Conservation (phyloP, 2,329 filamentous ascomycete species). For the Penicillium sp. region DNA sequence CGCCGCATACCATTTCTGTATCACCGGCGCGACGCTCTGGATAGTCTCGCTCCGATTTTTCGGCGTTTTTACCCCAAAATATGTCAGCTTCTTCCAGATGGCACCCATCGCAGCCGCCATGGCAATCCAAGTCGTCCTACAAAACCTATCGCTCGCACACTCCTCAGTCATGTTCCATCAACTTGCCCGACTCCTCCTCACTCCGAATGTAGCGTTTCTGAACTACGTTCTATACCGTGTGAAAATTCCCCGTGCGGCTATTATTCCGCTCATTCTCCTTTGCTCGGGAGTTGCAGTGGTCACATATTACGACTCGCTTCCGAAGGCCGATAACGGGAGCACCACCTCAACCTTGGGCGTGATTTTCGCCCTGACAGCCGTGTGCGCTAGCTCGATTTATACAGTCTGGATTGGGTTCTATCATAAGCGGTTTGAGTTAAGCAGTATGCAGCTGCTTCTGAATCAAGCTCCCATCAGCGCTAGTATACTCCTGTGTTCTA, state of each 20-base stretch:
- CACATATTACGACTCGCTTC: conserved; percentile 27
- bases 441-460: conserved; percentile 29
- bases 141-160: conserved; percentile 28
- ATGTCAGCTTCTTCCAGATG: conserved; percentile 22
- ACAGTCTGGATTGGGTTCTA: conserved; percentile 27
- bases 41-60: conserved; percentile 23
- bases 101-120: conserved; percentile 28
- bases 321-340: conserved; percentile 17
- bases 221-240: conserved; percentile 27
- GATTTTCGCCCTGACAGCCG: conserved; percentile 26
- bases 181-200: conserved; percentile 27
- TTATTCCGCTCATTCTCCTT: conserved; percentile 23
- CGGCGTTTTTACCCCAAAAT: conserved; percentile 26
- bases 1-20: conserved; percentile 30
- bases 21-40: conserved; percentile 28
- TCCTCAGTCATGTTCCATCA: conserved; percentile 32
- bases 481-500: conserved; percentile 22
- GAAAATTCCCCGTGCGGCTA: conserved; percentile 22
- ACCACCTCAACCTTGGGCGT: conserved; percentile 24
- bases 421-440: conserved; percentile 26
- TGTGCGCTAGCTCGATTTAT: conserved; percentile 29
- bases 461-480: conserved; percentile 29
- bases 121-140: conserved; percentile 28
- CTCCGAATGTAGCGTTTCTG: conserved; percentile 23
- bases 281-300: conserved; percentile 28